Base-by-base conservation (phyloP, 306 rosid genomes). In the Astragalus membranaceus region DNA sequence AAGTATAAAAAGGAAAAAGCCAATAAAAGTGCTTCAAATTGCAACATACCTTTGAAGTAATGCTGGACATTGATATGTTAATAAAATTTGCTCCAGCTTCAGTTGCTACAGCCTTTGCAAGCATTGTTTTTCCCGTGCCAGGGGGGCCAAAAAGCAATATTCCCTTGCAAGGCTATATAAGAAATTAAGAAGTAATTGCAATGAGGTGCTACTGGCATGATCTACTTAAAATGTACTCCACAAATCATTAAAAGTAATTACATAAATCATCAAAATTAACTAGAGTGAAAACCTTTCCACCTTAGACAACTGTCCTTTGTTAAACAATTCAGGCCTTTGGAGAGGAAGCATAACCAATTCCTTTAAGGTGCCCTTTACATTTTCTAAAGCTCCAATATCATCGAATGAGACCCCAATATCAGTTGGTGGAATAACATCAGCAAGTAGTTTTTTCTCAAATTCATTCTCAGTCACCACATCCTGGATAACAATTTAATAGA, bases 291-390 rank as follows among this genome's bases (percentile, higher is more conserved):
- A 39, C 5, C n/a, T 9, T 43, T n/a, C 44, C 36, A 94, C 99
- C 97, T 94, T 94, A 6, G 97, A 84, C 78, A 94, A 80, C 79
- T 94, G 99, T 69, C 99, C 99, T 85, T 81, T 94, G 83, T 89
- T 80, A 84, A 94, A 94, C 68, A 94, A 81, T 44, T 94, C 99
- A 58, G 99, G 99, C 80, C 99, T 85, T 68, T 87, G 96, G 78
- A 94, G 96, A 29, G 99, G 99, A 77, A 94, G 96, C 99, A 94
- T 94, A 65, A 94, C 99, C 86, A 94, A 82, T 68, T 94, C 99
- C 85, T 94, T 91, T 81, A 94, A 78, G 37, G 99, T 91, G 78
- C 91, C 99, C 90, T 94, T 94, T 23, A 94, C 99, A 69, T 81
- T 94, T 85, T 94, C 99, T 77, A 94, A 83, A 37, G 99, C 99